Base-by-base conservation (phyloP, 495 filamentous ascomycete species). In the Elasticomyces elasticus region DNA sequence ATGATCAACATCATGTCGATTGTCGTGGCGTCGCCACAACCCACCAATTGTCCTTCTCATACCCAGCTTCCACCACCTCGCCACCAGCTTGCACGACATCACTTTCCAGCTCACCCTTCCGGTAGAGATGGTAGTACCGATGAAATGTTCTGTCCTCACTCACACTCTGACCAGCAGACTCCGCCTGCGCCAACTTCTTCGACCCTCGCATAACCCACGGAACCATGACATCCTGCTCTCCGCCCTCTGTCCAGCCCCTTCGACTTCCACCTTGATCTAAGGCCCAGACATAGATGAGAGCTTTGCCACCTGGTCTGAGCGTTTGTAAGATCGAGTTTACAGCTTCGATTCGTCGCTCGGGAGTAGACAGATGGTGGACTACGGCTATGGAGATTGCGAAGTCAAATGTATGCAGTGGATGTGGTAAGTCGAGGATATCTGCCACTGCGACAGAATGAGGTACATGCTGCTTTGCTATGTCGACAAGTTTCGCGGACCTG, bases 21-120 rank as follows among this genome's bases (percentile, higher is more conserved):
- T 5, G 5, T 5, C 35, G 4, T 31, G n/a, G 46, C 17, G 7
- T 30, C 24, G 75, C 77, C 44, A 88, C 83, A 30, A 77, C 87
- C 91, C 92, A 98, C 92, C 92, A 97, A 74, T 98, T 98, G 60
- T 98, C 92, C 69, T 81, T 92, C 64, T 98, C 92, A 72, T 96
- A 98, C 25, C 92, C 92, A 51, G 82, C 83, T 58, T 84, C 82
- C 38, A 91, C 56, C 17, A 95, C 79, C 45, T 64, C 66, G 30
- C 92, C 92, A 27, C 87, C 89, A 41, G 87, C 92, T 24, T 71
- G 73, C 37, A 65, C 63, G 54, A 94, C 78, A 67, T 98, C 87
- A 33, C 79, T 74, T 64, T 95, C 89, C 63, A 98, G 70, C 69
- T 98, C 92, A 22, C 84, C 86, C 61, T 84, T 78, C 43, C 83